phyloP scores from a whole-genome alignment of 2,329 filamentous ascomycete species.

The Sporothrix curviconia region DNA sequence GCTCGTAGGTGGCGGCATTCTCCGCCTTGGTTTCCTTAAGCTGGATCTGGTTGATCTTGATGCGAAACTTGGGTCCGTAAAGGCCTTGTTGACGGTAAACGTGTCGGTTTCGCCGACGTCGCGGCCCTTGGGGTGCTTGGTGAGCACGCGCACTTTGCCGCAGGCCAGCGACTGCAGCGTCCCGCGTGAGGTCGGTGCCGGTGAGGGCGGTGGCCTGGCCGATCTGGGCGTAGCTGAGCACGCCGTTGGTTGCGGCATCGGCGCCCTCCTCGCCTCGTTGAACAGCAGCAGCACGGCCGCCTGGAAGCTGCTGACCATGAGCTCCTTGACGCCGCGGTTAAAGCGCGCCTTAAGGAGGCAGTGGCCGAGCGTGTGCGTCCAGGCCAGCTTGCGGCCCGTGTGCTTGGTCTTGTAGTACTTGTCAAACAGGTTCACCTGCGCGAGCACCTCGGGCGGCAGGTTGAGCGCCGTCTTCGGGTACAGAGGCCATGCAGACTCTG shows the following conservation, averaged over 20 bases:
- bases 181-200: conserved; percentile 71
- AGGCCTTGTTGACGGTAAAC: conserved; percentile 73
- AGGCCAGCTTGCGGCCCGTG: conserved; percentile 75
- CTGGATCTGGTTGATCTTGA: conserved; percentile 99
- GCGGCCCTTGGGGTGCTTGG: conserved; percentile 76
- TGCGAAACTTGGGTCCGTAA: conserved; percentile 74
- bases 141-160: conserved; percentile 75
- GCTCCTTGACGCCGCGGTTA: conserved; percentile 72
- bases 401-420: conserved; percentile 84
- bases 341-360: conserved; percentile 80
- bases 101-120: conserved; percentile 74
- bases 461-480: conserved; percentile 62
- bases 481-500: conserved; percentile 83
- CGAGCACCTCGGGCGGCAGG: conserved; percentile 67
- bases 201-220: conserved; percentile 66
- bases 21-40: conserved; percentile 93
- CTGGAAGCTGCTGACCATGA: conserved; percentile 87
- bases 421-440: conserved; percentile 76
- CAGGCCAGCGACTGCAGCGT: conserved; percentile 94
- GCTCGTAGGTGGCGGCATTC: conserved; percentile 87
- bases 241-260: conserved; percentile 36
- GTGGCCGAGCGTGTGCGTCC: conserved; percentile 91
- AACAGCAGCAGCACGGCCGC: conserved; percentile 86
- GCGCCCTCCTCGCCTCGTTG: conserved; percentile 57
- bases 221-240: conserved; percentile 70